Base-by-base conservation (phyloP, 805 yeast species). In the Debaryomyces maramus region DNA sequence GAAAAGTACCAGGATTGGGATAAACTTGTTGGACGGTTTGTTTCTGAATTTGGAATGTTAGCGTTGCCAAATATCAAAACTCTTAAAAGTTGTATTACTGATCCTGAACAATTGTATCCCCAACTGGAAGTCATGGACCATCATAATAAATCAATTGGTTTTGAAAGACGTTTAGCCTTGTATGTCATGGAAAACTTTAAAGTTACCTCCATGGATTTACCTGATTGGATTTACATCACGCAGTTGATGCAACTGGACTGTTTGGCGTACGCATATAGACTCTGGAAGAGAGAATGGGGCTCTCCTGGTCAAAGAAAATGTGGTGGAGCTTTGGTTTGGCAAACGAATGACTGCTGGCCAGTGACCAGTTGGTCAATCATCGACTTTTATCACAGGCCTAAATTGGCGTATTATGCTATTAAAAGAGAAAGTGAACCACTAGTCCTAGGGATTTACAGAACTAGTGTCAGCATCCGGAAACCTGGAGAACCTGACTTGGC, bases 1-100 rank as follows among this genome's bases (percentile, higher is more conserved):
- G 71, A 68, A 38, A 65, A 62, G 43, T 75, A 75, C 46, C 81
- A 76, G 44, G 58, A 73, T 48, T 73, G 78, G 78, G 53, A 55
- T 30, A 57, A 61, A 34, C 52, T 75, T 2, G 70, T 64, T 5
- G 81, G 80, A 2, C 46, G 80, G 21, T 77, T 76, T 54, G 65
- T 77, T 3, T 66, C 75, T 22, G 81, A 76, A 51, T 77, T 76
- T 57, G 81, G 81, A 1, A 75, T 76, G 80, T 67, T 66, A 41
- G 73, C 73, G 0, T 60, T 70, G 13, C 79, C 80, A 0, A 41
- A 50, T 16, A 36, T 52, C 13, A 57, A 60, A 38, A 75, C 80
- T 0, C 56, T 62, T 29, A 50, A 57, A 15, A 51, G 49, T 8
- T 61, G 61, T 44, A 65, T 72, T 34, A 60, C 73, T 1, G 72